Evolutionary conservation across 2,329 filamentous ascomycete species (phyloP).

Genomic region (Ascochyta viciae-villosae): DNA sequence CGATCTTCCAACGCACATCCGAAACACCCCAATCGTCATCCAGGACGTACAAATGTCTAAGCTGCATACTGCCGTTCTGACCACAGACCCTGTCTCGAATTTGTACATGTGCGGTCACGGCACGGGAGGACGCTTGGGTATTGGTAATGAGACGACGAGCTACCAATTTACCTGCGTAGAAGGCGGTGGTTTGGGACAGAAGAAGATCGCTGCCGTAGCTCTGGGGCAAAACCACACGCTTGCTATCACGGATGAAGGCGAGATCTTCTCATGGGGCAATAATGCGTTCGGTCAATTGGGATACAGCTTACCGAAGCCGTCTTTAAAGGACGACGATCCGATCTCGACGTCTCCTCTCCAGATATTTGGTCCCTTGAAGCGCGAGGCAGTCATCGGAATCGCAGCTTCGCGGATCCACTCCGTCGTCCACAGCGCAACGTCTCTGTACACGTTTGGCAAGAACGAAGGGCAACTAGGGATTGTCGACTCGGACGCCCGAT

Average conservation of each 20-base stretch:
- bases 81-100: slow-evolving; percentile 85
- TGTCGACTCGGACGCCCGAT: slow-evolving; percentile 93
- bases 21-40: slow-evolving; percentile 74
- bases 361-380: slow-evolving; percentile 89
- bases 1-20: slow-evolving; percentile 75
- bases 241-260: slow-evolving; percentile 83
- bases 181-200: slow-evolving; percentile 73
- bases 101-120: slow-evolving; percentile 93
- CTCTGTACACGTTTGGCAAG: slow-evolving; percentile 92
- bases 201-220: slow-evolving; percentile 77
- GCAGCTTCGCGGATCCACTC: slow-evolving; percentile 93
- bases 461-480: slow-evolving; percentile 93
- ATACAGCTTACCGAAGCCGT: slow-evolving; percentile 74
- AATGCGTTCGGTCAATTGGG: slow-evolving; percentile 87
- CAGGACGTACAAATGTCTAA: slow-evolving; percentile 89
- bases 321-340: slow-evolving; percentile 78
- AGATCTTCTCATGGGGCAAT: slow-evolving; percentile 93
- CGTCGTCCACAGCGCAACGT: slow-evolving; percentile 80
- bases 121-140: slow-evolving; percentile 84
- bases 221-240: slow-evolving; percentile 92
- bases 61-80: slow-evolving; percentile 87
- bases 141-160: slow-evolving; percentile 87
- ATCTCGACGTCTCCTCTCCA: slow-evolving; percentile 83
- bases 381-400: slow-evolving; percentile 79
- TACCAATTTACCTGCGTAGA: slow-evolving; percentile 87